A percentile compares a stretch with the other conserved stretches of the same genome.
Evolutionary conservation across 192 early-diverging fungal genomes (phyloP).

Genomic region (Backusella australiensis): DNA sequence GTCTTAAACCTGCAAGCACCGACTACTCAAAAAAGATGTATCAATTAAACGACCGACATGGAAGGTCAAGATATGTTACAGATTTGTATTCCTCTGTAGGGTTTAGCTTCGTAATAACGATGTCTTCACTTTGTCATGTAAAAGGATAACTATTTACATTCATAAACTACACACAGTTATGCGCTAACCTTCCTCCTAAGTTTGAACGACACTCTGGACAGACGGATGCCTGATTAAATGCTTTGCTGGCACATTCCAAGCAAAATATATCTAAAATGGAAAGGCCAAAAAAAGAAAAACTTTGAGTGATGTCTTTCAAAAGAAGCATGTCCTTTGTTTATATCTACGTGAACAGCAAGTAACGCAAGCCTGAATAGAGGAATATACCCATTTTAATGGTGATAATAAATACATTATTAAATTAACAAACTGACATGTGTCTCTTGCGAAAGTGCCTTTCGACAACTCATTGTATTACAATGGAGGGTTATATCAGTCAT

Average conservation of each 20-base stretch:
- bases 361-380: slow-evolving; percentile 43
- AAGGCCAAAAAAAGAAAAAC: not conserved
- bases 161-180: not conserved
- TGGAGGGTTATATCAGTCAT: slow-evolving; percentile 31
- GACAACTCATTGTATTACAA: slow-evolving; percentile 48
- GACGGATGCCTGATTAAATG: slow-evolving; percentile 45
- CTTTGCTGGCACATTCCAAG: slow-evolving; percentile 50
- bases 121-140: slow-evolving; percentile 41
- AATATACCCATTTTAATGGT: not conserved
- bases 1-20: slow-evolving; percentile 64
- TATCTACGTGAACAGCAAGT: slow-evolving; percentile 67
- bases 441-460: slow-evolving; percentile 32
- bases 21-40: slow-evolving; percentile 29
- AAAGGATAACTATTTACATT: not conserved
- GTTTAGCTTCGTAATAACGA: slow-evolving; percentile 54
- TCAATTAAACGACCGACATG: not conserved
- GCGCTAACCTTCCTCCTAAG: slow-evolving; percentile 46
- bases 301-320: not conserved
- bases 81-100: slow-evolving; percentile 67
- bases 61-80: slow-evolving; percentile 22
- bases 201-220: slow-evolving; percentile 66
- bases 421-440: slow-evolving; percentile 21
- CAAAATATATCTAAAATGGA: slow-evolving; percentile 62
- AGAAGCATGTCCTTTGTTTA: not conserved
- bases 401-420: not conserved